A percentile compares a stretch with the other conserved stretches of the same genome.
These are phyloP conservation scores for Pilasporangium apinafurcum DNA, from an alignment of 352 stramenopile genomes.

Conservation along the genomic window DNA sequence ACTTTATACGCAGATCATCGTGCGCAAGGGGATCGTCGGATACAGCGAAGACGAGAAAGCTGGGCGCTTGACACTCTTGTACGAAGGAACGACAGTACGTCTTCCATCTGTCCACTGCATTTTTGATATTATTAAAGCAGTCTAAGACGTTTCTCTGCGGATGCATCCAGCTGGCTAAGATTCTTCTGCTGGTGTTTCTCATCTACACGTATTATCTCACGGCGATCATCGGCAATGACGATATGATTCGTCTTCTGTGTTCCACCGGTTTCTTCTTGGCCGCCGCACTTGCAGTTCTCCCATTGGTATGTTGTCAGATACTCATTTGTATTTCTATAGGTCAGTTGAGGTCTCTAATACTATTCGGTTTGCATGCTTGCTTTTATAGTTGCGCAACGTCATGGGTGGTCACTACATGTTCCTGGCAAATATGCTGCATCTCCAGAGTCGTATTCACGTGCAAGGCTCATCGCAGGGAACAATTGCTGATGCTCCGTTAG, in stretches of 20 bases:
- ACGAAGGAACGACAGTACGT: conserved; percentile 49
- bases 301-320: conserved; percentile 25
- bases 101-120: neutral
- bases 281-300: conserved; percentile 44
- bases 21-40: conserved; percentile 47
- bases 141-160: neutral
- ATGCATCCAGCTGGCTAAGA: conserved; percentile 38
- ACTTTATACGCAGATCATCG: conserved; percentile 22
- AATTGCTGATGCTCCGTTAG: conserved; percentile 51
- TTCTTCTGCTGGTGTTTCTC: conserved; percentile 60
- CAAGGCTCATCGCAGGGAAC: conserved; percentile 31
- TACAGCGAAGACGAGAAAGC: conserved; percentile 60
- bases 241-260: conserved; percentile 38
- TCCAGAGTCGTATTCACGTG: conserved; percentile 42
- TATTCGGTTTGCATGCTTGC: no score
- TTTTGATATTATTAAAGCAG: neutral
- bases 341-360: no score
- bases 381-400: conserved; percentile 52
- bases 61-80: conserved; percentile 52
- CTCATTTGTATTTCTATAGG: no score
- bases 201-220: conserved; percentile 73
- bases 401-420: conserved; percentile 77
- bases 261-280: conserved; percentile 69
- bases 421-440: conserved; percentile 58
- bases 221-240: conserved; percentile 44